These are phyloP conservation scores for Anisodus tanguticus DNA, from an alignment of 257 asterid genomes.

Conservation along the genomic window DNA sequence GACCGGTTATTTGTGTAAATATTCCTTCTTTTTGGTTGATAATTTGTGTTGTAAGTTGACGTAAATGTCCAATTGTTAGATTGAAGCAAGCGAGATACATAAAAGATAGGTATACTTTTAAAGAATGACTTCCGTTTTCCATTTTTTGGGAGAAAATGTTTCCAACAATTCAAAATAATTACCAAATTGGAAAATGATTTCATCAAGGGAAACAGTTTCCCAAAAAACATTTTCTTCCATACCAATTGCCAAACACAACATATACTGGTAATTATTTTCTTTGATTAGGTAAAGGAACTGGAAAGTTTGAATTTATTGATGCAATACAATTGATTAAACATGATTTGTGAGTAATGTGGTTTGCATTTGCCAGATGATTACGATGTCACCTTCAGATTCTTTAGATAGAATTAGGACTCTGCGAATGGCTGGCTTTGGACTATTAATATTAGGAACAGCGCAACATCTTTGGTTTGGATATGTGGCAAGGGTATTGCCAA, in stretches of 20 bases:
- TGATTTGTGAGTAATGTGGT: slow-evolving; percentile 24
- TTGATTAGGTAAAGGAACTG: background rate
- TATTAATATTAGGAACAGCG: slow-evolving; percentile 71
- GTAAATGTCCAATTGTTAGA: background rate
- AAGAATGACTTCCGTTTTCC: background rate
- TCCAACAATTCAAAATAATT: background rate
- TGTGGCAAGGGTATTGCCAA: slow-evolving; percentile 61
- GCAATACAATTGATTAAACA: background rate
- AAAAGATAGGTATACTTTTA: background rate
- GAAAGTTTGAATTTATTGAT: background rate
- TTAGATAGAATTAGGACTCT: slow-evolving; percentile 66
- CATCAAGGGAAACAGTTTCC: background rate
- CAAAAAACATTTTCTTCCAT: background rate
- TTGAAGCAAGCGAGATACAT: background rate
- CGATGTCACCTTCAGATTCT: slow-evolving; percentile 58
- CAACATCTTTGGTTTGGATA: slow-evolving; percentile 88
- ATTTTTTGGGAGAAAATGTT: background rate
- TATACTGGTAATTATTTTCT: background rate
- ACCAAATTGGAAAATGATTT: background rate
- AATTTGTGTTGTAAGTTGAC: background rate
- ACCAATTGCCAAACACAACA: background rate
- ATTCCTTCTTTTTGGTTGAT: background rate
- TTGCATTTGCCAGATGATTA: slow-evolving; percentile 58
- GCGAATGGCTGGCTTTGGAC: slow-evolving; percentile 83
- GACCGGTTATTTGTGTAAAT: no score